Base-by-base conservation (phyloP, 805 yeast genomes). In the Metschnikowia proteae region DNA sequence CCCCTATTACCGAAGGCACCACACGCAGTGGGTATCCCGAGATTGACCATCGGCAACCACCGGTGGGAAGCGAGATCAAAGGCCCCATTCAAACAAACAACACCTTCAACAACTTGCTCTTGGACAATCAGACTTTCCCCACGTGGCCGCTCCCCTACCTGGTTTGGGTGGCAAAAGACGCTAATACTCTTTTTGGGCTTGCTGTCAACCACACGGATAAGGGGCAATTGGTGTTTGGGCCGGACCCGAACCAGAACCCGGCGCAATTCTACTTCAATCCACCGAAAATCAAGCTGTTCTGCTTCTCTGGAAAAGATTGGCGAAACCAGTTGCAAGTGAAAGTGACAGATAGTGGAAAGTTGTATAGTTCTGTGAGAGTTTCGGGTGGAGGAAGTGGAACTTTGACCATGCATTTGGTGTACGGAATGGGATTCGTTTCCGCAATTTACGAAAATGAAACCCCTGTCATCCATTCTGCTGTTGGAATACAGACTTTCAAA, bases 61-160 rank as follows among this genome's bases (percentile, higher is more conserved):
- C 76, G 3, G 59, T 56, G 28, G 75, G 73, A 0, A 64, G 69
- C 49, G 37, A 47, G 11, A 29, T 42, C 5, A 33, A 60, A 45
- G 56, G 50, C 5, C 84, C 89, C 1, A 73, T 84, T 28, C 83
- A 83, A 51, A 87, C 96, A 6, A 88, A 88, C 64, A 86, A 87
- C 60, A 88, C 87, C 60, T 88, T 83, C 62, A 84, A 86, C 33
- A 88, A 88, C 65, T 66, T 88, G 63, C 64, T 87, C 8, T 73
- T 88, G 32, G 89, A 76, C 0, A 74, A 75, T 47, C 92, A 85
- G 60, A 78, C 81, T 2, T 71, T 79, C 48, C 88, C 92, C 0
- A 77, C 82, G 0, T 88, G 91, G 90, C 81, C 92, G 0, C 89
- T 85, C 56, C 96, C 96, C 1, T 87, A 86, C 60, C 80, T 88